phyloP scores from a whole-genome alignment of 139 green algal genomes.

The Chlamydomonas schloesseri region DNA sequence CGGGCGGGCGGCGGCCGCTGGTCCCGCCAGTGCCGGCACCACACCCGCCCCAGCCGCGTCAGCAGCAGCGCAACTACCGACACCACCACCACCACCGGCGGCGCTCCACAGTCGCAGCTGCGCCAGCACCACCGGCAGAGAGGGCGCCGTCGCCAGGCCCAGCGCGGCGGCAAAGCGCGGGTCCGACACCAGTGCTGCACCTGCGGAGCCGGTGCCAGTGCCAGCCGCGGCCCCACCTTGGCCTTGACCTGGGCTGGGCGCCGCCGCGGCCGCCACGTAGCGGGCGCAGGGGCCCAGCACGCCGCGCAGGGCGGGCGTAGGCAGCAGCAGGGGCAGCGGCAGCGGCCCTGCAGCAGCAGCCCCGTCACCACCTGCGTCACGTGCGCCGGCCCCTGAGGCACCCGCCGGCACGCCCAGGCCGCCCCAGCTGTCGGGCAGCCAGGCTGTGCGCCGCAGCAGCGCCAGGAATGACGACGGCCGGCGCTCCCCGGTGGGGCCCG shows the following conservation, averaged over 20 bases:
- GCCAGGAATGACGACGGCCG: background rate
- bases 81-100: too few species aligned
- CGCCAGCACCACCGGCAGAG: background rate
- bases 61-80: too few species aligned
- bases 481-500: background rate
- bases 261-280: background rate
- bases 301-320: background rate
- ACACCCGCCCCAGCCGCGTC: too few species aligned
- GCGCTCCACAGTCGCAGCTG: constrained; percentile 17
- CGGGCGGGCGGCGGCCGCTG: background rate
- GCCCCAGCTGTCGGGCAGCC: constrained; percentile 33
- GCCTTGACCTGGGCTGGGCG: too few species aligned
- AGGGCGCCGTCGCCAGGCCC: background rate
- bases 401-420: background rate
- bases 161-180: background rate
- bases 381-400: background rate
- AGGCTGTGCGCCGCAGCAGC: background rate
- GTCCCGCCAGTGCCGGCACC: too few species aligned
- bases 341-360: too few species aligned
- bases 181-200: background rate
- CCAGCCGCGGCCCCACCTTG: too few species aligned
- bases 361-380: background rate
- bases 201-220: too few species aligned
- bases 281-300: background rate
- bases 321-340: background rate